Conservation (phyloP, 176 grass and related monocot genomes). For the Ensete glaucum region DNA sequence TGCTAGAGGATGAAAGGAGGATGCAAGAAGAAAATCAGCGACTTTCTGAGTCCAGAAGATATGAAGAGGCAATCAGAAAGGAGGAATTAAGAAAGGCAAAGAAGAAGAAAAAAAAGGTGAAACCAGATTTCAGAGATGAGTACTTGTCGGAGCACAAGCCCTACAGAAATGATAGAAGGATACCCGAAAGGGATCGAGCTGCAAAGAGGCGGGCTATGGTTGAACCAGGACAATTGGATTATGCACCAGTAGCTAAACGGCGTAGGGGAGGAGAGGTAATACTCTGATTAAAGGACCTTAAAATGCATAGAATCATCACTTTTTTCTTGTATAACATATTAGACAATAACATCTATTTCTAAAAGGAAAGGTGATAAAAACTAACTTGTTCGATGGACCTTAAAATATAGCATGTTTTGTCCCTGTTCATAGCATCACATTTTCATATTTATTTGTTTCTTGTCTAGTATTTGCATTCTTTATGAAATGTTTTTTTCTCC, state of each 20-base stretch:
- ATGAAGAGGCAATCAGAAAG: conserved; percentile 41
- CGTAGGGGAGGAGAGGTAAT: conserved; percentile 87
- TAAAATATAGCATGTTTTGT: too few relatives aligned
- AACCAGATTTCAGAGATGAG: conserved; percentile 86
- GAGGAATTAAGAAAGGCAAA: conserved; percentile 69
- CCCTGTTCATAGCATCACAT: too few relatives aligned
- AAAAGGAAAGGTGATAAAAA: too few relatives aligned
- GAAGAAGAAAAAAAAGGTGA: conserved; percentile 90
- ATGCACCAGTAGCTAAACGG: conserved; percentile 46
- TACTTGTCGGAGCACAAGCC: conserved; percentile 62
- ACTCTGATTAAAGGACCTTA: neutral
- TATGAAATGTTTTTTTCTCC: neutral
- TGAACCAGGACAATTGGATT: conserved; percentile 35
- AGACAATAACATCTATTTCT: too few relatives aligned
- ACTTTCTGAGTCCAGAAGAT: conserved; percentile 50
- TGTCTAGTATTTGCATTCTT: neutral
- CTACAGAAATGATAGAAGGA: conserved; percentile 82
- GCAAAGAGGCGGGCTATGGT: conserved; percentile 39
- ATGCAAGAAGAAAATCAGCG: conserved; percentile 31
- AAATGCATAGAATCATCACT: neutral
- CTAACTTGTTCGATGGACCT: too few relatives aligned
- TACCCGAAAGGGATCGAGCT: conserved; percentile 50
- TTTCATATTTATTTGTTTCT: neutral
- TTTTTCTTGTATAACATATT: neutral
- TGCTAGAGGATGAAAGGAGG: conserved; percentile 49